Conservation (phyloP, 768 basidiomycete genomes). For the Russula lepida region DNA sequence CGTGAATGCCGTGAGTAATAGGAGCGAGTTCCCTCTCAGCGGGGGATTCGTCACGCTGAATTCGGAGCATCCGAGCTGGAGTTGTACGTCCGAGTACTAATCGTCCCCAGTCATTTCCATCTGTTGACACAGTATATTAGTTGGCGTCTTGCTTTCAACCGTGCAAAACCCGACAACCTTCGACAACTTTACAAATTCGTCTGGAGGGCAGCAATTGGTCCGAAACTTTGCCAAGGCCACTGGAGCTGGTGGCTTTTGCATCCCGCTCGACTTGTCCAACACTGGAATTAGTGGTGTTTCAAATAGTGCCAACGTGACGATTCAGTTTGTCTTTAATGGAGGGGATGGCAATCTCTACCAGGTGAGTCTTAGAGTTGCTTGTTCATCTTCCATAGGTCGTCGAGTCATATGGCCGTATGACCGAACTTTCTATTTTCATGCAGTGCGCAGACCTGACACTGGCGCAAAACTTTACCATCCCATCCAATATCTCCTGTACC, state of each 20-base stretch:
- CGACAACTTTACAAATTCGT: slow-evolving; percentile 46
- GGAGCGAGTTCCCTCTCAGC: slow-evolving; percentile 61
- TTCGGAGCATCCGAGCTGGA: slow-evolving; percentile 59
- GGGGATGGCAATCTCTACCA: slow-evolving; percentile 70
- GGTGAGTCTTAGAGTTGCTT: slow-evolving; percentile 31
- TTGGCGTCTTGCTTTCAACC: slow-evolving; percentile 48
- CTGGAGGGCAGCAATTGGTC: slow-evolving; percentile 29
- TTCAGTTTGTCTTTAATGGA: slow-evolving; percentile 59
- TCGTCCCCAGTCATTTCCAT: neutral
- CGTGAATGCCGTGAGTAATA: slow-evolving; percentile 38
- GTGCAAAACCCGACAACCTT: slow-evolving; percentile 53
- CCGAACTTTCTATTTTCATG: neutral
- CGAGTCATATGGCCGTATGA: neutral
- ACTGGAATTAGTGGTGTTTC: slow-evolving; percentile 42
- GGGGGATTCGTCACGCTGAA: slow-evolving; percentile 53
- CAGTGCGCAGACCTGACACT: slow-evolving; percentile 79
- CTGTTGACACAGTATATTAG: slow-evolving; percentile 29
- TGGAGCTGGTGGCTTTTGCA: slow-evolving; percentile 58
- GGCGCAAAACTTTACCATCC: slow-evolving; percentile 41
- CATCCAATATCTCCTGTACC: slow-evolving; percentile 35
- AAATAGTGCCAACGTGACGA: slow-evolving; percentile 64
- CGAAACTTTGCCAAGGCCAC: slow-evolving; percentile 41
- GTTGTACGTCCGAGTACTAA: slow-evolving; percentile 33
- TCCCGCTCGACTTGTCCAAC: slow-evolving; percentile 51
- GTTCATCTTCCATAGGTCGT: neutral